Base-by-base conservation (phyloP, 805 yeast genomes). In the Myxozyma melibiosi region DNA sequence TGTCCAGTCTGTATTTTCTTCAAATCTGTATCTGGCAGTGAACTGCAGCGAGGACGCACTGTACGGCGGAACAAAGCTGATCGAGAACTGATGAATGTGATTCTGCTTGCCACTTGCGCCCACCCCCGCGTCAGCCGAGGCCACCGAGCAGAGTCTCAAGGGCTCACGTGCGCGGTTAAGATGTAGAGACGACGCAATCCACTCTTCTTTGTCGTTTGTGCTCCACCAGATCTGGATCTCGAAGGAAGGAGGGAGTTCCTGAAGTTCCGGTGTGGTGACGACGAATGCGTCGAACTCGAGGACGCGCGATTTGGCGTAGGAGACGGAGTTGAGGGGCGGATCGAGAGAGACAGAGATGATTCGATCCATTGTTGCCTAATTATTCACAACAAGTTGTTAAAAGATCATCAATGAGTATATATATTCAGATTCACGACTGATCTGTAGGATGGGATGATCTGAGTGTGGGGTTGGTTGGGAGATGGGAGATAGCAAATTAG, bases 181-280 rank as follows among this genome's bases (percentile, higher is more conserved):
- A 47, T 3, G 46, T 27, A 18, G 55, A n/a, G n/a, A n/a, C n/a
- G n/a, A 41, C 8, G 55, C 42, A 28, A 38, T 50, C 63, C 63
- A 59, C 31, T 45, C 31, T 16, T 45, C 31, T 16, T 6, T 18
- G 33, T 22, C 27, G 31, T 57, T 34, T 16, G 53, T 44, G 18
- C 41, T 37, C 64, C 64, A 60, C 64, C 64, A 60, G 11, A 60
- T 43, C 24, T 60, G 53, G 11, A 60, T 18, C 30, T 44, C 31
- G 30, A 60, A 48, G 7, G 20, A 9, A 33, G 42, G 5, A 6
- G 52, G 62, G 5, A 51, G 35, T 13, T 42, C 20, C 8, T 27
- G 14, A 11, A 11, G 28, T 14, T 11, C 22, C 20, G 42, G 6
- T 20, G 30, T 20, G 18, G 44, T 30, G n/a, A 51, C 46, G 11